A percentile compares a stretch with the other conserved stretches of the same genome.
phyloP scores from a whole-genome alignment of 352 stramenopile species.

The Thraustochytrium striatum region DNA sequence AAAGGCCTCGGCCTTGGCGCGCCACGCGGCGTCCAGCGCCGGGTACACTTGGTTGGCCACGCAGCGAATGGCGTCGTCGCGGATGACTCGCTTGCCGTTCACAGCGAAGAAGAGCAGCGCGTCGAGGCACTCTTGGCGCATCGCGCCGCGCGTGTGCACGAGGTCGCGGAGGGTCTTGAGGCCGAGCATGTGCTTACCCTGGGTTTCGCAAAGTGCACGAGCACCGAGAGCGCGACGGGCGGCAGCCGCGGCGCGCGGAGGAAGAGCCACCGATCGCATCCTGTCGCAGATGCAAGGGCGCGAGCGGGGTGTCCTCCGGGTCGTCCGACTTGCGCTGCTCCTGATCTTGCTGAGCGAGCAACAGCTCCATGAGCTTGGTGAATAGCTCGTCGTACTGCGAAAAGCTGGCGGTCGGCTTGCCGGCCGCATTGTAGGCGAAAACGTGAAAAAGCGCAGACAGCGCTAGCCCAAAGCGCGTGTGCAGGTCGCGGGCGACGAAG shows the following conservation, averaged over 20 bases:
- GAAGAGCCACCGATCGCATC: too few relatives aligned
- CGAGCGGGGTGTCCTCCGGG: too few relatives aligned
- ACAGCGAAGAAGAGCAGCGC: conserved; percentile 10
- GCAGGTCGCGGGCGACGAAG: conserved; percentile 19
- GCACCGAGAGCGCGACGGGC: background rate
- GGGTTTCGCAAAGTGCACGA: conserved; percentile 24
- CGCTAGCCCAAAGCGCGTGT: conserved; percentile 11
- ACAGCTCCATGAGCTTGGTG: too few relatives aligned
- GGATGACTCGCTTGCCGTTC: background rate
- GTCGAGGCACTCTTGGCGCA: background rate
- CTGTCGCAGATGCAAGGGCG: too few relatives aligned
- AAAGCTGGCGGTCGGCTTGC: too few relatives aligned
- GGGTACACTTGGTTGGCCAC: background rate
- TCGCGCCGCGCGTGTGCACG: background rate
- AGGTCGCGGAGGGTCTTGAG: conserved; percentile 7
- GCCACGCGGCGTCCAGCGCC: background rate
- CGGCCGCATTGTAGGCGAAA: conserved; percentile 33
- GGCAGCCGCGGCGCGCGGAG: conserved; percentile 11
- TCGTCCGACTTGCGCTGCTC: too few relatives aligned
- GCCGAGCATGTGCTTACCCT: conserved; percentile 29
- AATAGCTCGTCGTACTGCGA: too few relatives aligned
- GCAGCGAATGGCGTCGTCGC: background rate
- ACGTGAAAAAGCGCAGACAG: background rate
- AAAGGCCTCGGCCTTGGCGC: background rate
- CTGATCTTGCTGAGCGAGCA: too few relatives aligned